Evolutionary conservation across 2,329 filamentous ascomycete genomes (phyloP).

Genomic region (Neodidymelliopsis sp.): DNA sequence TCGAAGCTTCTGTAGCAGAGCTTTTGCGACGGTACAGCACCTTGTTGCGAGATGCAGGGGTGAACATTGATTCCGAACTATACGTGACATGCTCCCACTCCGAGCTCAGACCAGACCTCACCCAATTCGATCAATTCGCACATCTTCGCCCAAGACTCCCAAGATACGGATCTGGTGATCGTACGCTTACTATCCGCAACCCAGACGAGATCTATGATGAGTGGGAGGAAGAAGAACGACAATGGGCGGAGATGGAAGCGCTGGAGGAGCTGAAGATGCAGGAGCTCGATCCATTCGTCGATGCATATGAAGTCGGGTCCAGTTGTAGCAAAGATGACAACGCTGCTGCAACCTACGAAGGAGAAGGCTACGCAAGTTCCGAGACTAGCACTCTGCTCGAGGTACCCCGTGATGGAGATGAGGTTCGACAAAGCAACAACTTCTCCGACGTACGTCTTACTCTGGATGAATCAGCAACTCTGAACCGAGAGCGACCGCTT

Average conservation of each 20-base stretch:
- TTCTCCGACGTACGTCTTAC: constrained; percentile 12
- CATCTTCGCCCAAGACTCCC: constrained; percentile 26
- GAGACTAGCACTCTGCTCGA: constrained; percentile 32
- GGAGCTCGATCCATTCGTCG: constrained; percentile 16
- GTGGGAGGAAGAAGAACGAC: constrained; percentile 29
- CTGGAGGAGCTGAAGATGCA: constrained; percentile 13
- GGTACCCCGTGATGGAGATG: constrained; percentile 8
- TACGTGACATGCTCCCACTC: constrained; percentile 31
- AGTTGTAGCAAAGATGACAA: background rate
- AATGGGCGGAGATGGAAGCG: constrained; percentile 18
- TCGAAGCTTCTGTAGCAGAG: constrained; percentile 30
- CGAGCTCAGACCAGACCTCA: background rate
- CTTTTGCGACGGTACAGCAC: constrained; percentile 22
- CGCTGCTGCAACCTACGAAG: background rate
- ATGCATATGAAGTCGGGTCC: constrained; percentile 6
- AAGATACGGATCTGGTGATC: constrained; percentile 9
- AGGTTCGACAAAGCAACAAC: background rate
- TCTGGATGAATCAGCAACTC: constrained; percentile 8
- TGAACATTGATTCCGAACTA: constrained; percentile 26
- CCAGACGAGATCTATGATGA: constrained; percentile 32
- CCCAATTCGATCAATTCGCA: constrained; percentile 32
- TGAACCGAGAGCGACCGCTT: constrained; percentile 4
- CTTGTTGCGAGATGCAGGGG: constrained; percentile 24
- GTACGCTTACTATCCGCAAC: constrained; percentile 27
- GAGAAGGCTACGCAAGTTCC: constrained; percentile 22